Percentiles rank a stretch among this genome's conserved stretches.
phyloP scores from a whole-genome alignment of 495 filamentous ascomycete genomes.

The Penicillium argentinense region DNA sequence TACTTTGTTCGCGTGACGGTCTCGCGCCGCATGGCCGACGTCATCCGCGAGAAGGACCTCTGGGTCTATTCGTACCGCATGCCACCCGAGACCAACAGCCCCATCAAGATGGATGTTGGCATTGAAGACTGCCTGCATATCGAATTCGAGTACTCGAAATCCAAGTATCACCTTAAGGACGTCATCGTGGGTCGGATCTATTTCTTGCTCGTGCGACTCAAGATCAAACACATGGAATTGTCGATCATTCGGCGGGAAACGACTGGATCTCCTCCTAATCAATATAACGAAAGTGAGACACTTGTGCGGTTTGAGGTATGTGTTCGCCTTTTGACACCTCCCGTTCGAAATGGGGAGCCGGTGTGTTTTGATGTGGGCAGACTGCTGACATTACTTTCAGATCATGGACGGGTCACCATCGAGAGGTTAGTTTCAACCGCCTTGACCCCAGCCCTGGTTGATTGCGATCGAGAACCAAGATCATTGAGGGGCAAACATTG shows the following conservation, averaged over 20 bases:
- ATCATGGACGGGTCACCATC: slow-evolving; percentile 99
- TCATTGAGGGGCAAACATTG: no score
- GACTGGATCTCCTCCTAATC: slow-evolving; percentile 97
- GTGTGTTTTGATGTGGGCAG: neutral
- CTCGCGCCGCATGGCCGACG: slow-evolving; percentile 93
- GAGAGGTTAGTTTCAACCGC: slow-evolving; percentile 56
- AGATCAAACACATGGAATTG: slow-evolving; percentile 99
- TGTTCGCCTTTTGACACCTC: neutral
- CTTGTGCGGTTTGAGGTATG: slow-evolving; percentile 94
- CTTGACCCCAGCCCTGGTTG: neutral
- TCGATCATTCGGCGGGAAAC: slow-evolving; percentile 97
- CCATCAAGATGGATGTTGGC: slow-evolving; percentile 99
- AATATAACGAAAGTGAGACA: slow-evolving; percentile 99
- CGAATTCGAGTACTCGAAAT: slow-evolving; percentile 99
- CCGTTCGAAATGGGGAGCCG: neutral
- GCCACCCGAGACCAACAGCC: slow-evolving; percentile 95
- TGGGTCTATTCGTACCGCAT: slow-evolving; percentile 99
- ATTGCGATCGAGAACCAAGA: no score
- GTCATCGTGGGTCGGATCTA: slow-evolving; percentile 99
- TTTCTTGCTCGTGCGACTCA: slow-evolving; percentile 94
- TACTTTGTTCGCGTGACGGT: slow-evolving; percentile 99
- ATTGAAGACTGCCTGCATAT: slow-evolving; percentile 99
- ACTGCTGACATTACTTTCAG: slow-evolving; percentile 44
- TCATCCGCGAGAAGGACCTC: slow-evolving; percentile 98
- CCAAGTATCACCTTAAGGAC: slow-evolving; percentile 98